Evolutionary conservation across 805 yeast species (phyloP).

Genomic region (Spathaspora girioi): DNA sequence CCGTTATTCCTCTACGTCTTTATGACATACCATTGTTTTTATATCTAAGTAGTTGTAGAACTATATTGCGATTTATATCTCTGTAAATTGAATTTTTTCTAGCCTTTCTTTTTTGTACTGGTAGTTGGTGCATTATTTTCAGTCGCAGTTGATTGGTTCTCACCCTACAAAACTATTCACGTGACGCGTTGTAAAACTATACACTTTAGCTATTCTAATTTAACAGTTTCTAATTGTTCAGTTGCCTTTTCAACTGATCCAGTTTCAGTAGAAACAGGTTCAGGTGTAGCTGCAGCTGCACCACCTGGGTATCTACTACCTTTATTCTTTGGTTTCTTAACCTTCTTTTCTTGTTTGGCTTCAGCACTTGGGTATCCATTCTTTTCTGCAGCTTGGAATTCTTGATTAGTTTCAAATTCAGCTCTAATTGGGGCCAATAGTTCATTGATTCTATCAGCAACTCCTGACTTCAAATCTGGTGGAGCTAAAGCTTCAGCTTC

Average conservation of each 20-base stretch:
- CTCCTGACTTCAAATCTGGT: constrained; percentile 91
- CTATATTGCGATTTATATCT: neutral
- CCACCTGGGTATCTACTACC: constrained; percentile 89
- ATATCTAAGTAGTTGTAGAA: neutral
- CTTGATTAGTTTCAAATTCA: constrained; percentile 56
- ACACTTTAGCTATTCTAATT: constrained; percentile 10
- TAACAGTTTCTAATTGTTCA: constrained; percentile 36
- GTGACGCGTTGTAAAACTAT: neutral
- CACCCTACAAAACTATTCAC: neutral
- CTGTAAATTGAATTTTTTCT: neutral
- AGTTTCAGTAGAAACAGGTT: neutral
- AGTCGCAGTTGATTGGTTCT: constrained; percentile 19
- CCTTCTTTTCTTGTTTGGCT: constrained; percentile 58
- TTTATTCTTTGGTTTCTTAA: constrained; percentile 77
- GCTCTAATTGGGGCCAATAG: constrained; percentile 82
- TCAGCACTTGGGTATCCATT: constrained; percentile 83
- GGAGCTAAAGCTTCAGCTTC: constrained; percentile 77
- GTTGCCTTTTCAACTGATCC: constrained; percentile 9
- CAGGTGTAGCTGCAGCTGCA: constrained; percentile 12
- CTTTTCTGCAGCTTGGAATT: constrained; percentile 68
- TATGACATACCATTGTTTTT: constrained; percentile 4
- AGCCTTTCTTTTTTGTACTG: neutral
- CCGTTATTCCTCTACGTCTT: neutral
- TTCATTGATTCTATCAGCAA: constrained; percentile 76
- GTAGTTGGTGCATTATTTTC: constrained; percentile 12